These are phyloP conservation scores for Phaeosphaeriaceae sp. DNA, from an alignment of 2,329 filamentous ascomycete genomes.

Conservation along the genomic window DNA sequence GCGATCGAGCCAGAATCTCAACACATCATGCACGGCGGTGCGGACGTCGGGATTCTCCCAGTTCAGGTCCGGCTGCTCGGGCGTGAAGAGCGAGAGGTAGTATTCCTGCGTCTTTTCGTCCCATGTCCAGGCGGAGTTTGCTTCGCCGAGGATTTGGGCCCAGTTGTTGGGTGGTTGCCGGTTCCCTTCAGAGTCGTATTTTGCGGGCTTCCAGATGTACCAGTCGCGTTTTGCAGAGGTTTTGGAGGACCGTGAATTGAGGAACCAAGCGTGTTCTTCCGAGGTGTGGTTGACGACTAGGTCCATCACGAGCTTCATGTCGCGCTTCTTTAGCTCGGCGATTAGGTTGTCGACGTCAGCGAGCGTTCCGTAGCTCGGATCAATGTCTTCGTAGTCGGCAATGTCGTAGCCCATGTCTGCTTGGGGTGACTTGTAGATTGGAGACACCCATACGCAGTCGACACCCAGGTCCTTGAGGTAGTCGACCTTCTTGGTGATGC, in stretches of 20 bases:
- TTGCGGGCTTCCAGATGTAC: slow-evolving; percentile 63
- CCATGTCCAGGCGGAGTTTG: slow-evolving; percentile 72
- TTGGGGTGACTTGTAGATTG: slow-evolving; percentile 57
- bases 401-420: slow-evolving; percentile 54
- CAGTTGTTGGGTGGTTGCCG: slow-evolving; percentile 80
- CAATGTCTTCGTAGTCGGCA: slow-evolving; percentile 50
- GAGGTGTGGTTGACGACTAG: slow-evolving; percentile 53
- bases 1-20: slow-evolving; percentile 80
- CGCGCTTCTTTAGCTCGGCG: slow-evolving; percentile 43
- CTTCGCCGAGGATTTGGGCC: slow-evolving; percentile 63
- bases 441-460: slow-evolving; percentile 47
- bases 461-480: slow-evolving; percentile 61
- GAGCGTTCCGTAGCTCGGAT: slow-evolving; percentile 49
- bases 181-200: slow-evolving; percentile 62
- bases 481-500: slow-evolving; percentile 64
- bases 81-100: slow-evolving; percentile 78
- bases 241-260: slow-evolving; percentile 60
- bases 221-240: slow-evolving; percentile 59
- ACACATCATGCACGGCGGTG: slow-evolving; percentile 73
- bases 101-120: slow-evolving; percentile 76
- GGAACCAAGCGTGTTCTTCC: slow-evolving; percentile 63
- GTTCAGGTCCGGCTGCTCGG: slow-evolving; percentile 82
- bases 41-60: slow-evolving; percentile 77
- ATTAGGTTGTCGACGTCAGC: slow-evolving; percentile 50
- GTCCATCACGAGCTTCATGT: slow-evolving; percentile 52